Base-by-base conservation (phyloP, 139 green algal genomes). In the Chlorella vulgaris region DNA sequence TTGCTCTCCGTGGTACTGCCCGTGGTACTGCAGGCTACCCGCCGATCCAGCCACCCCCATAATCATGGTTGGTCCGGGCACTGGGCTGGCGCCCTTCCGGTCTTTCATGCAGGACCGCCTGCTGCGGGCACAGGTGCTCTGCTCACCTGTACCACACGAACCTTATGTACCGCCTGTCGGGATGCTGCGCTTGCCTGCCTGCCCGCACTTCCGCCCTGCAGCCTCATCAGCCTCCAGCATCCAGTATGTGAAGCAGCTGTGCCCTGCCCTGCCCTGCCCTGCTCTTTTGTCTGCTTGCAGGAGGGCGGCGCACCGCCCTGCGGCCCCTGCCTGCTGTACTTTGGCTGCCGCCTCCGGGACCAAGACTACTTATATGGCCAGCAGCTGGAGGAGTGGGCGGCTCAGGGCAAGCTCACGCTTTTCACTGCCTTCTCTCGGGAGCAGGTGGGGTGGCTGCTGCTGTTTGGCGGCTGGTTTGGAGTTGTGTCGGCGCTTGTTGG, bases 51-150 rank as follows among this genome's bases (percentile, higher is more conserved):
- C 76, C 39, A 93, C 84, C 31, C 95, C 95, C 66, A 96, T 97
- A 81, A 90, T 98, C 76, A 98, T 98, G 95, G 92, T 98, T 2
- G 95, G 94, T 2, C 95, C 95, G 0, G 95, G 95, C 80, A 98
- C 95, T 15, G 95, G 95, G 47, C 87, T 98, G 18, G 95, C 95
- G 22, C 95, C 95, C 73, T 98, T 98, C 89, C 88, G 92, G 42
- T 76, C 90, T 18, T 97, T 96, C 86, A 87, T 97, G 62, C 66
- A 87, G 71, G 51, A 68, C 7, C 63, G 77, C 61, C 21, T 74
- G 7, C 43, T 69, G 55, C 36, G 40, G 28, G 69, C n/a, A 2
- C 28, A 69, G 74, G 53, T 38, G 29, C 8, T 19, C 10, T 24
- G 58, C 58, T 29, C 6, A 29, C 58, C 58, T n/a, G 21, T n/a